Conservation (phyloP, 2,329 filamentous ascomycete genomes). For the Pezicula radicicola region DNA sequence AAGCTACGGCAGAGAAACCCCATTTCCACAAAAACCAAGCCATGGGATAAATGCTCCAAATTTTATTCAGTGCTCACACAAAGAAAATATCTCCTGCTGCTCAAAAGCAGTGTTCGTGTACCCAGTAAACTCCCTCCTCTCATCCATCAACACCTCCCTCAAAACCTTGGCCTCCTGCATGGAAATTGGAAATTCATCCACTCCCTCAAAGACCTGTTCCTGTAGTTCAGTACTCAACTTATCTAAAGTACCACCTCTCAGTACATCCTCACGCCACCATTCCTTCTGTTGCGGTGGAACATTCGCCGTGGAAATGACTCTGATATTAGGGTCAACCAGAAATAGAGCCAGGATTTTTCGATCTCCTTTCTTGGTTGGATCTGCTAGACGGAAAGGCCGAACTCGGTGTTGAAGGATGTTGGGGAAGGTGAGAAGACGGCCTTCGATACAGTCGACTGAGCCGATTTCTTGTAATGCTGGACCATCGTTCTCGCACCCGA, state of each 20-base stretch:
- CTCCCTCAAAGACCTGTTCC: constrained; percentile 11
- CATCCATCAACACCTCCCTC: constrained; percentile 36
- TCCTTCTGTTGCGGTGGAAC: constrained; percentile 46
- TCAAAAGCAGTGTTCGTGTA: background rate
- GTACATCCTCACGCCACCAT: constrained; percentile 36
- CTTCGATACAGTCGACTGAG: constrained; percentile 31
- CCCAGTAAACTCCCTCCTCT: constrained; percentile 25
- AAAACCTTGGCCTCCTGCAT: constrained; percentile 35
- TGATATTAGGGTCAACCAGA: constrained; percentile 52
- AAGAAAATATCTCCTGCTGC: background rate
- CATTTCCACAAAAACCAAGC: background rate
- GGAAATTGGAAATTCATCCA: constrained; percentile 23
- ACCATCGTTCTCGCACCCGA: constrained; percentile 5
- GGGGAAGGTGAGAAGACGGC: constrained; percentile 42
- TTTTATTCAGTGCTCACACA: background rate
- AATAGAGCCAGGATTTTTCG: constrained; percentile 55
- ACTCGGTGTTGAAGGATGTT: constrained; percentile 47
- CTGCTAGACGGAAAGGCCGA: constrained; percentile 45
- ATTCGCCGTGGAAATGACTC: constrained; percentile 48
- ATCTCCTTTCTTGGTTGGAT: constrained; percentile 50
- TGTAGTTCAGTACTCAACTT: constrained; percentile 15
- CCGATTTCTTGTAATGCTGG: constrained; percentile 36
- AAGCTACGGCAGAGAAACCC: too few species aligned
- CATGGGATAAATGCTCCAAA: background rate
- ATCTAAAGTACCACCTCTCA: constrained; percentile 13